Evolutionary conservation across 2,329 filamentous ascomycete genomes (phyloP).

Genomic region (Aspergillus novoparasiticus): DNA sequence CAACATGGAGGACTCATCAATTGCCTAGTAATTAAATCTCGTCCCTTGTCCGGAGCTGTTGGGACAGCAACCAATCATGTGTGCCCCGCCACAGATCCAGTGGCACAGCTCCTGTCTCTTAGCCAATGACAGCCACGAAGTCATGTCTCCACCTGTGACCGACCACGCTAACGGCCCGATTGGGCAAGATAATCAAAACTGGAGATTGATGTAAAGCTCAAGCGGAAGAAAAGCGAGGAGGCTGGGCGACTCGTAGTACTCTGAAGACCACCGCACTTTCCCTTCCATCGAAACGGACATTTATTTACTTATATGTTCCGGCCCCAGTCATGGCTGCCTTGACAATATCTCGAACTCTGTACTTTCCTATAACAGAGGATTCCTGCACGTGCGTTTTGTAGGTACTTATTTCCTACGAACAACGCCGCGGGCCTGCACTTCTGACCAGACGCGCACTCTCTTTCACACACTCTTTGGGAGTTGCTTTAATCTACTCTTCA

Average conservation of each 20-base stretch:
- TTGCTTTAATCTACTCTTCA: not conserved
- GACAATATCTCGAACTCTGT: not conserved
- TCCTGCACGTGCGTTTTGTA: not conserved
- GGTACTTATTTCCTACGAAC: not conserved
- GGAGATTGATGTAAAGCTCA: conserved; percentile 2
- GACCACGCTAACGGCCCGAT: conserved; percentile 6
- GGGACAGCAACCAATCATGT: not conserved
- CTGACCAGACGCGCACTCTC: not conserved
- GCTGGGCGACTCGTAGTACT: conserved; percentile 19
- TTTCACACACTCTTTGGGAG: not conserved
- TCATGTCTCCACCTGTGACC: not conserved
- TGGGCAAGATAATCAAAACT: conserved; percentile 9
- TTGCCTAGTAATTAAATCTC: not conserved
- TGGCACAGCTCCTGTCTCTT: not conserved
- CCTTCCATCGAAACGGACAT: not conserved
- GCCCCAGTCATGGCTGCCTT: not conserved
- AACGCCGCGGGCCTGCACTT: not conserved
- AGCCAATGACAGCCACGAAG: conserved; percentile 3
- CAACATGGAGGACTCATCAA: not conserved
- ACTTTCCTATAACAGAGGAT: not conserved
- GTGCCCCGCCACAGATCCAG: conserved; percentile 1
- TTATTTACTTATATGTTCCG: conserved; percentile 1
- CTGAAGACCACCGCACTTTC: not conserved
- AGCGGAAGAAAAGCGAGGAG: conserved; percentile 16
- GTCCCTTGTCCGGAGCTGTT: not conserved